Evolutionary conservation across 2,329 filamentous ascomycete species (phyloP), one percentile per base, ranked within the genome.

Genomic region (Ophiocordyceps sinensis): DNA sequence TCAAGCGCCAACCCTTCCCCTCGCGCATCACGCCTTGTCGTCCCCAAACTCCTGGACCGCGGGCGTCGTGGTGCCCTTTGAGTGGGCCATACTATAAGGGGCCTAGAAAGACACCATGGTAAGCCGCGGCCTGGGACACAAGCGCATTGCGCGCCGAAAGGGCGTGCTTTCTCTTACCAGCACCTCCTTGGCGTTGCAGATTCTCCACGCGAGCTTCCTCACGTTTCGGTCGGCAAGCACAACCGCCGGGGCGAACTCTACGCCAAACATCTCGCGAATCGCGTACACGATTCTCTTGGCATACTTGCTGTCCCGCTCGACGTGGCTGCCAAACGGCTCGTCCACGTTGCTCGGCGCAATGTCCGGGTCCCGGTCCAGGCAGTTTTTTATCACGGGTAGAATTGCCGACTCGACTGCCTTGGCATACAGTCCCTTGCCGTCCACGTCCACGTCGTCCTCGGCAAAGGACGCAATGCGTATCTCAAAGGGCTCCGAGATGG

Each of bases 171-270:
- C 30, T 72, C 82, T 66, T 67, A 93, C 86, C 64, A 96, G 62
- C 48, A 94, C 91, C 63, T 88, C 85, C 68, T 95, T 95, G 30
- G 91, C 91, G 58, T 94, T 94, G 59, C 83, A 91, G 47, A 98
- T 85, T 54, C 91, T 75, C 88, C 89, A 95, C 6, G 88, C 87
- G 47, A 98, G 66, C 56, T 94, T 94, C 54, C 74, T 77, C 44
- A 96, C 84, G 51, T 81, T 93, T 6, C 91, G 86, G 63, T 98
- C 91, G 0, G 88, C 87, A 40, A 84, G 78, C 28, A 98, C 91
- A 1, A 96, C 89, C 36, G 86, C 85, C 0, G 88, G 82, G 2
- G 91, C 85, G 56, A 98, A 88, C 59, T 98, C 91, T 45, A 98
- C 84, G 40, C 88, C 91, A 58, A 98, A 93, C 87, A 95, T 95